Base-by-base conservation (phyloP, 306 rosid genomes). In the Pyrus communis region DNA sequence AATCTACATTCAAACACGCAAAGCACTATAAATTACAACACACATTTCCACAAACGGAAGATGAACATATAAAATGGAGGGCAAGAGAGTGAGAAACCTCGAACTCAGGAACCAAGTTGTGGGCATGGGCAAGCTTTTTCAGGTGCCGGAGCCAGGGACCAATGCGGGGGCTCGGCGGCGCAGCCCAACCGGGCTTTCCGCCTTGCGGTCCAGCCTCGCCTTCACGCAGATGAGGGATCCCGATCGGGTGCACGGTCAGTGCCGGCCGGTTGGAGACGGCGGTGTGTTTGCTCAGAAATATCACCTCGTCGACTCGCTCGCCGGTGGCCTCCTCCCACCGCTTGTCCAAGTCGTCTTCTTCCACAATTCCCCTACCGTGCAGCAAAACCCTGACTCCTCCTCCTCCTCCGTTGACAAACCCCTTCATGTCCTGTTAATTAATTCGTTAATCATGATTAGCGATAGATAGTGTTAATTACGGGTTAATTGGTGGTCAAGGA, bases 151-250 rank as follows among this genome's bases (percentile, higher is more conserved):
- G 85, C 99, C 99, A 95, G 9, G 99, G 92, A 7, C 97, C 97
- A 0, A 95, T 92, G 69, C 99, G 71, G 40, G 97, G 99, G 82
- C 65, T 86, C 15, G 97, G 96, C 14, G 85, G 84, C 4, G 88
- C 96, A 31, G 97, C 99, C 97, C 99, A 95, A 54, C 97, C 97
- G 7, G 97, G 93, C 85, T 79, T 92, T 43, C 99, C 97, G 23
- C 99, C 99, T 76, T 92, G 97, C 1, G 91, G 97, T n/a, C 92
- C 87, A 86, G 85, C 89, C 52, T 95, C 97, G 6, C 93, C 97
- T 81, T 89, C 85, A 7, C 89, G 86, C 88, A 92, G 85, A 85
- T 95, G 99, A 59, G 99, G 99, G 58, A 92, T 92, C 38, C 99
- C 99, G 55, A 88, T 91, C 17, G 97, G 97, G 52, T 95, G 99